Evolutionary conservation across 805 yeast species (phyloP).

Genomic region (Ogataea nitratoaversa): DNA sequence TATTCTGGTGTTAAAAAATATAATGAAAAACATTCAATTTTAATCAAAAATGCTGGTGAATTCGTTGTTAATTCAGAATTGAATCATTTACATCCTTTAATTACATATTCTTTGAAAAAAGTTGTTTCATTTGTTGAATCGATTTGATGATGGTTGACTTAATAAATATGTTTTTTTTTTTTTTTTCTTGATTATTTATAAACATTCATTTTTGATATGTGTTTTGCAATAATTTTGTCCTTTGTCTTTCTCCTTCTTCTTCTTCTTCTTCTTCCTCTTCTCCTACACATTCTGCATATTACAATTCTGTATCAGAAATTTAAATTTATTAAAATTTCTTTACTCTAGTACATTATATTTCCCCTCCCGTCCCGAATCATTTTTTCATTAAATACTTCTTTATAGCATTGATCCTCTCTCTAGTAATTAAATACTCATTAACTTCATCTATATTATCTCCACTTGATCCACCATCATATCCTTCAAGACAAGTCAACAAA

Average conservation of each 20-base stretch:
- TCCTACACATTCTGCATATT: no score
- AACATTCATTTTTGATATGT: no score
- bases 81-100: slow-evolving; percentile 24
- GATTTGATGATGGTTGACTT: no score
- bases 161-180: neutral
- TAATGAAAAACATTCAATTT: slow-evolving; percentile 19
- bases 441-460: slow-evolving; percentile 10
- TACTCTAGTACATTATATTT: no score
- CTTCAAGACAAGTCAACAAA: slow-evolving; percentile 28
- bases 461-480: slow-evolving; percentile 9
- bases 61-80: slow-evolving; percentile 11
- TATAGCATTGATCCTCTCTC: slow-evolving; percentile 25
- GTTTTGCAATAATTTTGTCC: no score
- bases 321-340: no score
- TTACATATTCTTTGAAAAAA: slow-evolving; percentile 21
- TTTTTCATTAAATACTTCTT: slow-evolving; percentile 21
- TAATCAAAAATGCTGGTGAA: slow-evolving; percentile 6
- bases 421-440: slow-evolving; percentile 13
- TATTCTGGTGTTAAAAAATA: slow-evolving; percentile 51
- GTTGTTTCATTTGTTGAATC: slow-evolving; percentile 23
- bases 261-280: no score
- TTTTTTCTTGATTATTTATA: neutral
- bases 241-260: no score
- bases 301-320: no score
- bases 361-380: no score